Evolutionary conservation across 805 yeast species (phyloP), one percentile per base, ranked within the genome.

Genomic region (Metschnikowia noctiluminum): DNA sequence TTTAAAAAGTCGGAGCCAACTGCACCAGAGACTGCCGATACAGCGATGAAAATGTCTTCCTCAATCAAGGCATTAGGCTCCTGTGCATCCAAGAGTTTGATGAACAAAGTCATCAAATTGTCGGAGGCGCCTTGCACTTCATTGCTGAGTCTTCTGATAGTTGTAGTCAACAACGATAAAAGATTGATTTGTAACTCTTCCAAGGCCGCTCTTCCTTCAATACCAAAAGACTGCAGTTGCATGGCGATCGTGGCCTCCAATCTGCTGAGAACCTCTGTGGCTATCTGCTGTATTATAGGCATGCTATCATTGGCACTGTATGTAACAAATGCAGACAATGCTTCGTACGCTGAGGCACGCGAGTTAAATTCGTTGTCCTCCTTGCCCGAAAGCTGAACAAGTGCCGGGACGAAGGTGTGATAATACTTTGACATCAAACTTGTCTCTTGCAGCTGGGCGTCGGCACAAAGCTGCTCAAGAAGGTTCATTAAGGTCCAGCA

Each of bases 401-500:
- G 76, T 1, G 83, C 79, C 36, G 89, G 90, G 21, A 89, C 80
- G 45, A 94, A 70, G 13, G 74, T 71, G 26, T 76, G 77, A 62
- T 89, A 90, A 66, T 81, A 92, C 52, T 76, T 84, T 28, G 96
- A 86, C 71, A 94, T 76, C 26, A 82, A 76, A 31, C 87, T 81
- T 11, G 87, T 71, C 32, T 72, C 71, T 38, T 65, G 66, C 34
- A 67, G 64, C 1, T 78, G 71, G 10, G 81, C 81, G 46, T 79
- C 80, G 14, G 70, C 65, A 55, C 82, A 74, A 50, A 91, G 70
- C 69, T 90, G 96, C 68, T 92, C 98, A 28, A 88, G 79, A 55
- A 94, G 75, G 66, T 94, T 94, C 69, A 94, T 94, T 53, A 94
- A 75, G 6, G 97, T 84, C 99, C 99, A 94, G 68, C 98, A 89